Conservation (phyloP, 495 filamentous ascomycete genomes). For the Opeltia flavorubescens region DNA sequence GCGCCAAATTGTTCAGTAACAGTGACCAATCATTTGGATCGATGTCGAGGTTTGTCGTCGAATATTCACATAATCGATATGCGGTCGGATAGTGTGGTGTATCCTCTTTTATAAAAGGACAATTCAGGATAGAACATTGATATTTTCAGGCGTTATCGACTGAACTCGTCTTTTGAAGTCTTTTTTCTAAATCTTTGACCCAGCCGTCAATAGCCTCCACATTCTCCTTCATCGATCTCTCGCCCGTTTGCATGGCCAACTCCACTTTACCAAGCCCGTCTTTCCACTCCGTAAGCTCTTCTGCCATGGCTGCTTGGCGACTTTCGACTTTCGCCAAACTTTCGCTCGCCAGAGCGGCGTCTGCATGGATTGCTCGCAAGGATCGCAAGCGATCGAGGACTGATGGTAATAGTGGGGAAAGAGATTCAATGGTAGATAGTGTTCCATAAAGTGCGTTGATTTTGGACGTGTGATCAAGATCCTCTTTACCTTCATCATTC, state of each 20-base stretch:
- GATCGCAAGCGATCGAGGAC: slow-evolving; percentile 76
- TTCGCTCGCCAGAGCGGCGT: slow-evolving; percentile 74
- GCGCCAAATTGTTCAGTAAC: too few relatives aligned
- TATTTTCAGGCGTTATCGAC: slow-evolving; percentile 15
- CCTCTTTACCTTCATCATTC: slow-evolving; percentile 3
- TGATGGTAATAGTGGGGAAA: slow-evolving; percentile 72
- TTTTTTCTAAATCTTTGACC: slow-evolving; percentile 76
- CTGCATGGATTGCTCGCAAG: slow-evolving; percentile 70
- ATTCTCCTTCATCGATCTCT: slow-evolving; percentile 58
- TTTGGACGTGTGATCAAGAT: slow-evolving; percentile 56
- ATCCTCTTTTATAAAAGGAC: background rate
- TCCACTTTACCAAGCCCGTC: slow-evolving; percentile 72
- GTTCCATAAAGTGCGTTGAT: slow-evolving; percentile 87
- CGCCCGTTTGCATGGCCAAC: slow-evolving; percentile 49
- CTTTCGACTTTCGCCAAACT: slow-evolving; percentile 61
- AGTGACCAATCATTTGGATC: too few relatives aligned
- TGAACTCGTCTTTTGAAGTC: slow-evolving; percentile 34
- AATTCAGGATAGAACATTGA: background rate
- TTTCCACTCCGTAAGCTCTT: slow-evolving; percentile 75
- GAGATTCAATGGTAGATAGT: slow-evolving; percentile 74
- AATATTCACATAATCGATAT: too few relatives aligned
- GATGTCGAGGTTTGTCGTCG: too few relatives aligned
- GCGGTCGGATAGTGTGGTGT: too few relatives aligned
- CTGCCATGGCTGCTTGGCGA: slow-evolving; percentile 67
- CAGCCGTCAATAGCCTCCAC: slow-evolving; percentile 69